Evolutionary conservation across 257 asterid species (phyloP), one percentile per base, ranked within the genome.

Genomic region (Przewalskia tangutica): DNA sequence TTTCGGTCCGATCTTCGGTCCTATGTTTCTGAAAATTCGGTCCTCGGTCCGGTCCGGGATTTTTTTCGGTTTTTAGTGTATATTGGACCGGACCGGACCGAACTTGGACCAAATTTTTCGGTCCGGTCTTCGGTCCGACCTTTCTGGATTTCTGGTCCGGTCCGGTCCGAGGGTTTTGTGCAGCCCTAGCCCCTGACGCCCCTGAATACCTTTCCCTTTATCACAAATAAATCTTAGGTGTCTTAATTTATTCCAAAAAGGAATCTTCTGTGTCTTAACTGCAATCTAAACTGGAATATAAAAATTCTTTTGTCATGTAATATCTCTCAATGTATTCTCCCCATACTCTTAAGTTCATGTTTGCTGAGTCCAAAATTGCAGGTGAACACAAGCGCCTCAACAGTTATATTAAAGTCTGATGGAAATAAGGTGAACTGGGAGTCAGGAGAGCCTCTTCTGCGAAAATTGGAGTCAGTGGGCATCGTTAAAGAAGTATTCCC

Each of bases 401-500:
- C 79, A 11, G 67, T 87, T 51, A 80, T 68, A 78, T 77, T 94
- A 81, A 89, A 83, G 71, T 88, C 36, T 67, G 97, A 86, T 82
- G 17, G 81, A 58, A 77, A 36, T 82, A 94, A 86, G 84, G 85
- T 89, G 75, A 83, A 85, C 8, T 95, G 99, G 99, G 84, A 86
- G 63, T 89, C 86, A 53, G 93, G 95, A 11, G 95, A 94, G 86
- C 85, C 97, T 71, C 89, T 95, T 82, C 79, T 94, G 40, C 83
- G 38, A 59, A 90, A 88, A 83, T 81, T 94, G 87, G 95, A 91
- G 86, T 85, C 90, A 7, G 84, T 83, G 55, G 90, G 94, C 42
- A 80, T 91, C 79, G 92, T 90, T 84, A 91, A 91, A 89, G 98
- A 95, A 88, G 92, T 95, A 82, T 93, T 92, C 82, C 99, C 97